Evolutionary conservation across 2,329 filamentous ascomycete species (phyloP), one percentile per base, ranked within the genome.

Genomic region (Fusarium longipes): DNA sequence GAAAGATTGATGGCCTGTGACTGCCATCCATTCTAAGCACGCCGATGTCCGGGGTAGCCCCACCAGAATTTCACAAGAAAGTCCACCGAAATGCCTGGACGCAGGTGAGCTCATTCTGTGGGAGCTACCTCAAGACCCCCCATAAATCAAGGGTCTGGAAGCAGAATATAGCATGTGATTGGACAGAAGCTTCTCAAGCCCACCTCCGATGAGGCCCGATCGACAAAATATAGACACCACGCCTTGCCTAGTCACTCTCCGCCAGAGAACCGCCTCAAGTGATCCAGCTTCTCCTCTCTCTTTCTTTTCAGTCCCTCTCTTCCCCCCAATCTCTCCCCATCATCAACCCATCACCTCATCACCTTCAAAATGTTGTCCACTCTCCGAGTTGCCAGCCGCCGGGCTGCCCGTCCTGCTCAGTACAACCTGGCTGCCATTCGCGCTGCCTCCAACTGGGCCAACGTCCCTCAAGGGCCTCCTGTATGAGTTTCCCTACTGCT

Each of bases 391-490:
- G 83, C 82, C 68, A 80, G 82, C 76, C 82, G 86, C 73, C 83
- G 82, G 75, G 82, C 79, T 72, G 78, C 77, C 63, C 74, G 79
- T 66, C 80, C 77, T 64, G 77, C 79, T 42, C 74, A 79, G 65
- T 72, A 81, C 70, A 78, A 78, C 70, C 24, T 70, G 42, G 66
- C 63, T 45, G 74, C 82, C 68, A 71, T 80, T 56, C 87, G 85
- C 68, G 79, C 89, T 70, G 89, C 88, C 73, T 97, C 93, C 64
- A 92, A 91, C 72, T 98, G 95, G 94, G 88, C 92, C 77, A 91
- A 92, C 76, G 93, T 98, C 56, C 91, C 93, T 72, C 93, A 97
- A 83, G 95, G 95, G 69, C 95, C 95, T 87, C 94, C 95, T 78
- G 93, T 96, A 88, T 82, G 91, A 87, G 39, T 53, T 50, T 44